These are phyloP conservation scores for Fusarium agapanthi DNA, from an alignment of 2,329 filamentous ascomycete genomes.

Conservation along the genomic window DNA sequence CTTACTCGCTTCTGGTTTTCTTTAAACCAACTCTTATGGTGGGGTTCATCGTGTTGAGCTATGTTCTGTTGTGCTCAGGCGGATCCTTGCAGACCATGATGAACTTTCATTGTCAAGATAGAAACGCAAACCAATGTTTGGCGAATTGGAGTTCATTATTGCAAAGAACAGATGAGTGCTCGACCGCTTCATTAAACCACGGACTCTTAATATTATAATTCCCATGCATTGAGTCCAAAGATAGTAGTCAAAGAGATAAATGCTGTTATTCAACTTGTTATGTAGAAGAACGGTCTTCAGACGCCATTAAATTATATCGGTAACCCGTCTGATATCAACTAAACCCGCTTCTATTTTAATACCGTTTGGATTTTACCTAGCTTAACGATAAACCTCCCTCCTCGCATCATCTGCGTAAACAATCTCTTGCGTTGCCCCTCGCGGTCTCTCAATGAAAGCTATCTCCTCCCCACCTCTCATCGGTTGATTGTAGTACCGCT, in stretches of 20 bases:
- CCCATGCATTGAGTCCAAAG: neutral
- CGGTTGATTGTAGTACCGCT: constrained; percentile 55
- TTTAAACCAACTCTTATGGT: neutral
- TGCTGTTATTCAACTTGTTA: neutral
- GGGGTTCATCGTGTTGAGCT: neutral
- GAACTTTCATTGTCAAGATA: neutral
- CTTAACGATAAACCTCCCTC: constrained; percentile 49
- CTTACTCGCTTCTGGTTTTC: constrained; percentile 9
- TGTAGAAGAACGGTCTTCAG: neutral
- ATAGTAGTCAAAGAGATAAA: neutral
- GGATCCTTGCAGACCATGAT: neutral
- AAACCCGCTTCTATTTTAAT: neutral
- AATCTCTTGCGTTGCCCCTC: constrained; percentile 53
- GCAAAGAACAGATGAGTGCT: neutral
- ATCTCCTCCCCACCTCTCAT: constrained; percentile 49
- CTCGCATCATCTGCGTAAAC: constrained; percentile 55
- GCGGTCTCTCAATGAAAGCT: constrained; percentile 56
- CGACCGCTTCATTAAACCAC: neutral
- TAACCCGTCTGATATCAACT: neutral
- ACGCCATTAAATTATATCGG: constrained; percentile 2
- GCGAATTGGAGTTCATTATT: neutral
- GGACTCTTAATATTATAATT: neutral
- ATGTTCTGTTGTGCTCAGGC: neutral
- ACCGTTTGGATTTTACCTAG: neutral
- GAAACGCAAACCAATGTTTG: neutral